These are phyloP conservation scores for Pisolithus orientalis DNA, from an alignment of 768 basidiomycete genomes.

Conservation along the genomic window DNA sequence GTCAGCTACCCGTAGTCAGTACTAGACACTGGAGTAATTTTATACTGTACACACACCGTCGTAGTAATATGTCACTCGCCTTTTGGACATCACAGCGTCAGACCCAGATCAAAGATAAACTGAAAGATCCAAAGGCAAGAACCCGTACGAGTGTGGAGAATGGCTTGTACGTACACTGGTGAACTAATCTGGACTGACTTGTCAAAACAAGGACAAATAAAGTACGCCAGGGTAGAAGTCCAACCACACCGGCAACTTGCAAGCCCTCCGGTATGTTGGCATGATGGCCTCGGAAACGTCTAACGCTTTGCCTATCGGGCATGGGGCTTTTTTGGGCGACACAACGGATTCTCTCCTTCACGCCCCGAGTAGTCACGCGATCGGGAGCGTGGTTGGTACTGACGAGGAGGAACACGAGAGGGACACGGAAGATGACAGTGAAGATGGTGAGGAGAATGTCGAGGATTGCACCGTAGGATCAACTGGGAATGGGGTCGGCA, in stretches of 20 bases:
- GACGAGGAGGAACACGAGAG: neutral
- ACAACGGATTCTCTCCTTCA: neutral
- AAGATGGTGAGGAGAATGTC: constrained; percentile 2
- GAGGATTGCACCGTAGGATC: constrained; percentile 2
- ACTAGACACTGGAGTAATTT: neutral
- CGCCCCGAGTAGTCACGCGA: constrained; percentile 6
- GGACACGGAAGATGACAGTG: constrained; percentile 5
- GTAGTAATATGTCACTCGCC: constrained; percentile 76
- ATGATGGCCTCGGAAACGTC: neutral
- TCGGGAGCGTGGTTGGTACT: constrained; percentile 12
- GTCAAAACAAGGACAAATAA: too few species aligned
- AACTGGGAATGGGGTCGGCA: neutral
- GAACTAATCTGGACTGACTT: too few species aligned
- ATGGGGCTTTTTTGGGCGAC: neutral
- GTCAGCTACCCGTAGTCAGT: constrained; percentile 42
- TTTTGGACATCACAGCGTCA: constrained; percentile 48
- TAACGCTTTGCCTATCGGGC: too few species aligned
- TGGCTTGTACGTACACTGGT: too few species aligned
- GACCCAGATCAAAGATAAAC: too few species aligned
- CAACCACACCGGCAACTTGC: too few species aligned
- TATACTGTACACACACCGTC: constrained; percentile 44
- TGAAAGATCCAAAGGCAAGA: too few species aligned
- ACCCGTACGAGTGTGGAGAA: too few species aligned
- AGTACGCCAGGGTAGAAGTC: too few species aligned
- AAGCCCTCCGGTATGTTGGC: neutral